Evolutionary conservation across 1,284 basidiomycete genomes (phyloP).

Genomic region (Puccinia coronata): DNA sequence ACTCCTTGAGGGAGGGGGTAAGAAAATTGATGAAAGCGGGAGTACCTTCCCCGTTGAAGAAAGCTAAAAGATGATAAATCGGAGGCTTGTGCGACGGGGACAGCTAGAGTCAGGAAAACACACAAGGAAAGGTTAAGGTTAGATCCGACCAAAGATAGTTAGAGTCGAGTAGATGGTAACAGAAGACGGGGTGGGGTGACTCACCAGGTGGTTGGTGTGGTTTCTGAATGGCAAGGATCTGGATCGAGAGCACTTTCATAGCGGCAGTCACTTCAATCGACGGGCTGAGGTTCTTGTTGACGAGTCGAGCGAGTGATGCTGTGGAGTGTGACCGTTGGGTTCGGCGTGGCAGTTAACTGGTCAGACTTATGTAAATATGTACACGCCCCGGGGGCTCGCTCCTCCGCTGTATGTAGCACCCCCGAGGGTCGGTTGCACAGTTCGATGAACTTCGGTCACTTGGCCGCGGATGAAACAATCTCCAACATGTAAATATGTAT

Average conservation of each 20-base stretch:
- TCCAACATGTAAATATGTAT: too few species aligned
- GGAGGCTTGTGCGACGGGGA: conserved; percentile 70
- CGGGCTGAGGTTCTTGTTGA: too few species aligned
- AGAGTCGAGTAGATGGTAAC: background rate
- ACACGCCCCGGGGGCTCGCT: too few species aligned
- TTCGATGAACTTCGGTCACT: too few species aligned
- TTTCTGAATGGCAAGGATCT: conserved; percentile 58
- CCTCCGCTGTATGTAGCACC: too few species aligned
- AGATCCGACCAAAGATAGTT: conserved; percentile 55
- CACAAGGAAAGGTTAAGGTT: background rate
- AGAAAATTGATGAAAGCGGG: conserved; percentile 64
- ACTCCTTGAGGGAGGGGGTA: background rate
- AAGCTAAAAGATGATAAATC: conserved; percentile 92
- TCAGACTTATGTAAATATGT: too few species aligned
- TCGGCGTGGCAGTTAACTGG: too few species aligned
- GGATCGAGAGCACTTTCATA: conserved; percentile 63
- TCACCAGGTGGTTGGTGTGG: conserved; percentile 57
- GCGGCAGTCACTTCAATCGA: background rate
- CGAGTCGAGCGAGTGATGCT: too few species aligned
- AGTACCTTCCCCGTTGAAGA: conserved; percentile 70
- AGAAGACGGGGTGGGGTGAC: background rate
- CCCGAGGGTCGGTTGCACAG: too few species aligned
- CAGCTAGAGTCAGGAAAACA: too few species aligned
- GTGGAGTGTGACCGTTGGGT: too few species aligned
- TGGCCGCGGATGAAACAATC: too few species aligned